Base-by-base conservation (phyloP, 2,329 filamentous ascomycete species). In the Cercospora sp. region DNA sequence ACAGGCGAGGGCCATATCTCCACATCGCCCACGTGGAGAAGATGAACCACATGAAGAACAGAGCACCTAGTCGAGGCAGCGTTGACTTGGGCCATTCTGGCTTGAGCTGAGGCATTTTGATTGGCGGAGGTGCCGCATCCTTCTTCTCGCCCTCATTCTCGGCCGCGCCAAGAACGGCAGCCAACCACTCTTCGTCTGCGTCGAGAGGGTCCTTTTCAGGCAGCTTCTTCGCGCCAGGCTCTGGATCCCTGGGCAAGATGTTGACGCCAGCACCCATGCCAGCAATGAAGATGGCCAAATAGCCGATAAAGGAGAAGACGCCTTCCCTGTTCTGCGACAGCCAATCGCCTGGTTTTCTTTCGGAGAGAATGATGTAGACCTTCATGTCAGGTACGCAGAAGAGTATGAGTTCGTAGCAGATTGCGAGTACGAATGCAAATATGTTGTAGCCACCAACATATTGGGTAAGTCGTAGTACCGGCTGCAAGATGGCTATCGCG, bases 251-350 rank as follows among this genome's bases (percentile, higher is more conserved):
- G 3, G 92, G 92, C 42, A 98, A 87, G 67, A 95, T 87, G 69
- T 90, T 87, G 80, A 94, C 89, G 60, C 95, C 95, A 18, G 90
- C 87, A 48, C 91, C 91, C 77, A 96, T 93, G 3, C 95, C 95
- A 0, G 92, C 89, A 45, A 99, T 87, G 79, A 97, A 99, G 68
- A 99, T 97, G 58, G 94, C 91, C 57, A 99, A 86, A 77, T 99
- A 99, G 4, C 95, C 95, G 60, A 92, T 81, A 79, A 98, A 97
- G 64, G 93, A 97, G 79, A 94, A 97, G n/a, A 99, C 85, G 0
- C 95, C 95, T 79, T 99, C 95, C 28, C 94, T 87, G 77, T 99
- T 99, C 84, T 93, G 91, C 1, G 92, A 94, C 5, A 99, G 79
- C 13, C 97, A 82, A 74, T 93, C 88, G 16, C 74, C 75, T 30